Percentiles rank a stretch among this genome's conserved stretches.
These are phyloP conservation scores for Cercospora sp. DNA, from an alignment of 2,329 filamentous ascomycete genomes.

Conservation along the genomic window DNA sequence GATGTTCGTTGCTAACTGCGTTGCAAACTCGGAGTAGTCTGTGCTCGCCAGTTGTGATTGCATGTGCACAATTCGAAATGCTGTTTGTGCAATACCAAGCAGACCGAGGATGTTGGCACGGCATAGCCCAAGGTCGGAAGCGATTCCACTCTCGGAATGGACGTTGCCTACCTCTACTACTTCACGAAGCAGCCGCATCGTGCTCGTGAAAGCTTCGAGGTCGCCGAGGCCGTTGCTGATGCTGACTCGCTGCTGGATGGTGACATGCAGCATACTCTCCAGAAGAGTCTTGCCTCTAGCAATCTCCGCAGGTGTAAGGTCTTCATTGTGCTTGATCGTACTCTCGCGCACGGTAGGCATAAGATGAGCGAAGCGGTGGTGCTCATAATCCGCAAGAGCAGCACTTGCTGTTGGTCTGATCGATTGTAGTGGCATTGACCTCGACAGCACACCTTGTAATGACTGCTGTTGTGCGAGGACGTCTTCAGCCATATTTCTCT, in stretches of 20 bases:
- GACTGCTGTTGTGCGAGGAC: slow-evolving; percentile 72
- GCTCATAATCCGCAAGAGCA: slow-evolving; percentile 63
- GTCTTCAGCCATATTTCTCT: slow-evolving; percentile 74
- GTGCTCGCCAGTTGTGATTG: slow-evolving; percentile 24
- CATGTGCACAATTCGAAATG: slow-evolving; percentile 13
- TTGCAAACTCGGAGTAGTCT: slow-evolving; percentile 16
- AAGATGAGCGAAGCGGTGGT: slow-evolving; percentile 76
- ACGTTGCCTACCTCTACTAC: slow-evolving; percentile 9
- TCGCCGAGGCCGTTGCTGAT: slow-evolving; percentile 12
- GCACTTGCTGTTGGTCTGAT: neutral
- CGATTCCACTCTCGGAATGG: neutral
- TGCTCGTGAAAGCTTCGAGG: slow-evolving; percentile 4
- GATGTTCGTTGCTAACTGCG: neutral
- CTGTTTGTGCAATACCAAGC: slow-evolving; percentile 14
- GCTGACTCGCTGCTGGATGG: slow-evolving; percentile 24
- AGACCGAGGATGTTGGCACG: slow-evolving; percentile 9
- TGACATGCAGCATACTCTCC: slow-evolving; percentile 73
- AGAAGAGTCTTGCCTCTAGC: slow-evolving; percentile 76
- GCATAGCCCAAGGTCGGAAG: neutral
- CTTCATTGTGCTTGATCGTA: slow-evolving; percentile 74
- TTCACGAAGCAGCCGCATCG: slow-evolving; percentile 15
- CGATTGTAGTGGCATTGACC: slow-evolving; percentile 41
- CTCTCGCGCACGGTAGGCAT: slow-evolving; percentile 67
- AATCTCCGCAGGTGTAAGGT: slow-evolving; percentile 78
- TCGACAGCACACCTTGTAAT: slow-evolving; percentile 67